Evolutionary conservation across 805 yeast species (phyloP), one percentile per base, ranked within the genome.

Genomic region (Hagleromyces aurorensis): DNA sequence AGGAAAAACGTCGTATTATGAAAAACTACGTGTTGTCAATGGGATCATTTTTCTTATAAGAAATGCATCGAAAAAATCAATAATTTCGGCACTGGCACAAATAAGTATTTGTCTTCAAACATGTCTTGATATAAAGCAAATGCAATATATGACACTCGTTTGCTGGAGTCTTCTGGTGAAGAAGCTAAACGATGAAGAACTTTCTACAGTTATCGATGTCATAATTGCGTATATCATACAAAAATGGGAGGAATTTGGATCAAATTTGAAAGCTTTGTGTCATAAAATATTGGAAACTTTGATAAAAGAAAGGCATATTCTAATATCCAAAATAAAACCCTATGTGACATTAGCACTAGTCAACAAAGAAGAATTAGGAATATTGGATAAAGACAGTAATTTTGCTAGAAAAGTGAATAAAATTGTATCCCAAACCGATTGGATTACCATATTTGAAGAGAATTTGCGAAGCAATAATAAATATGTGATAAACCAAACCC

Each of bases 81-180:
- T 81, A 17, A 69, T 73, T 4, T 70, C 81, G 2, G 83, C 84
- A 0, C 55, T 81, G 19, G 93, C 95, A 0, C 97, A 87, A 50
- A 72, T 89, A 4, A 78, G 84, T 36, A 80, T 94, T 2, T 81
- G 94, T 44, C 59, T 89, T 8, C 95, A 85, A 48, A 75, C 86
- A 1, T 78, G 89, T 0, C 55, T 87, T 13, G 86, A 78, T 21
- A 69, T 68, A 12, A 58, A 67, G 0, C 74, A 72, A 14, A 64
- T 86, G 9, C 78, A 78, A 36, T 59, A 60, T 10, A 68, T 69
- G 21, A 72, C 89, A 0, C 58, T 91, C 23, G 61, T 66, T 26
- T 79, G 91, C 32, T 78, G 95, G 79, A 64, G 66, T 29, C 62
- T 65, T 2, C 59, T 89, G 29, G 69, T 83, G 2, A 59, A 65